Evolutionary conservation across 2,329 filamentous ascomycete species (phyloP), one percentile per base, ranked within the genome.

Genomic region (Trichothecium sympodiale): DNA sequence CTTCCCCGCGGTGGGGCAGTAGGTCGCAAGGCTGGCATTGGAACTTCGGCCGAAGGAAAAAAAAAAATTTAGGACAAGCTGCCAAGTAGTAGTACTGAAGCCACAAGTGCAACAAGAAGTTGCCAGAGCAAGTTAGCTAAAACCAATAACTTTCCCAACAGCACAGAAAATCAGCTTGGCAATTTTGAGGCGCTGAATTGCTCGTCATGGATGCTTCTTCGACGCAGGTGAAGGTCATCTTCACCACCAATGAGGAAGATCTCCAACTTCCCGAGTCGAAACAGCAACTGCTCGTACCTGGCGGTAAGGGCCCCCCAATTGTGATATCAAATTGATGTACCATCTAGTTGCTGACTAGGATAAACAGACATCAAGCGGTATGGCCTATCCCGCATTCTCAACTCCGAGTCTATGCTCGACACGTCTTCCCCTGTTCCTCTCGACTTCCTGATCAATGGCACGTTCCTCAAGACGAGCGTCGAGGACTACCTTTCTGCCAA

Each of bases 381-480:
- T 72, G 77, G 76, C 47, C 66, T 83, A 36, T 82, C 77, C 14
- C 70, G 77, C 40, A 76, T 83, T 41, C 67, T 83, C 53, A 83
- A 83, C 59, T 81, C 78, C 49, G 74, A 78, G 64, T 75, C 74
- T 25, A 80, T 83, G 71, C 76, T 83, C 56, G 67, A 71, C 53
- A 80, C 75, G 31, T 53, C 67, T 18, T 62, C 65, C 9, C 77
- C 83, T 10, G 71, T 88, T 32, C 85, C 85, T 14, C 81, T 98
- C 60, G 91, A 98, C 60, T 96, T 98, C 64, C 74, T 98, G 48
- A 80, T 94, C 61, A 91, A 95, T 59, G 91, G 91, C 57, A 80
- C 82, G 51, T 95, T 94, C 59, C 74, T 98, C 35, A 81, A 84
- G 42, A 83, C 87, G 17, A 86, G 84, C 14, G 75, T 98, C 46